Evolutionary conservation across 495 filamentous ascomycete species (phyloP), one percentile per base, ranked within the genome.

Genomic region (Penicillium salamii): DNA sequence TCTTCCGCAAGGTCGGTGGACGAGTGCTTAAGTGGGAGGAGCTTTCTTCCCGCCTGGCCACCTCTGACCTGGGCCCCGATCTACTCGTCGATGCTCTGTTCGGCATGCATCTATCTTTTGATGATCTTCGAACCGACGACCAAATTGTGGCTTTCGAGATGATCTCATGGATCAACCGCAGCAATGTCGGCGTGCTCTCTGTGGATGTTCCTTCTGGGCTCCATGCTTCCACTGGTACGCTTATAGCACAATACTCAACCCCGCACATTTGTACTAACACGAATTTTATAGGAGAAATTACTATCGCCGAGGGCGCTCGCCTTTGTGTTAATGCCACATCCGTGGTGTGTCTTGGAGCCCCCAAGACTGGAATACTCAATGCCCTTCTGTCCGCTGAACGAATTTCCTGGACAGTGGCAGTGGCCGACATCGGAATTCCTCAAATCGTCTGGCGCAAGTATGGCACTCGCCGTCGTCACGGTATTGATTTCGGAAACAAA

Each of bases 11-110:
- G 52, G 84, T 89, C 33, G 89, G 89, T 9, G 89, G 89, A 12
- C 74, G 78, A 28, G 79, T 90, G 7, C 76, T 82, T 33, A 79
- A 69, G 41, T 79, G 72, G 72, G 78, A 79, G 42, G 75, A 75
- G 33, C 55, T 81, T 15, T 75, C 61, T 15, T 48, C 65, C 11
- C 72, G 71, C n/a, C 63, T 87, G n/a, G 77, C 81, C 45, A 71
- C 70, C 9, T 63, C 79, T 4, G 78, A 87, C 40, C 69, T 80
- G 26, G 75, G 82, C 1, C 79, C 90, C 2, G 89, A 91, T 37
- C 68, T 97, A 42, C 88, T 97, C 44, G 76, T 98, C 26, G 93
- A 98, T 68, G 91, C 90, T 2, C 67, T 98, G 14, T 79, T 98
- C 3, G 89, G 89, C 15, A 84, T 90, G 43, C 88, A 91, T 42